Base-by-base conservation (phyloP, 1,284 basidiomycete genomes). In the Melanopsichium pennsylvanicum region DNA sequence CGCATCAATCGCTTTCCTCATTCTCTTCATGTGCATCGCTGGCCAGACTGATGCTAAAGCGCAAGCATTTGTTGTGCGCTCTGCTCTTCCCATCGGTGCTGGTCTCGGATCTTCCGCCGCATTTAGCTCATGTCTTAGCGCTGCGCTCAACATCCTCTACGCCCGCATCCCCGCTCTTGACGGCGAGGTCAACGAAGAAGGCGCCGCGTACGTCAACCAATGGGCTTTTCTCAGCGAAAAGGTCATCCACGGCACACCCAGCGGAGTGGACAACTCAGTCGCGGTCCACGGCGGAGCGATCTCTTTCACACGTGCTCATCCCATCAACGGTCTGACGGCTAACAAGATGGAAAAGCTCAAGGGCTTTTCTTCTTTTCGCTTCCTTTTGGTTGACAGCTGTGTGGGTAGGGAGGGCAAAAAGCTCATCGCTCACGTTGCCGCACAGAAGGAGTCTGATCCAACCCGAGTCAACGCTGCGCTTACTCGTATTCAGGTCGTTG, bases 161-260 rank as follows among this genome's bases (percentile, higher is more conserved):
- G 74, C 70, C 16, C 72, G 73, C 39, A 85, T 94, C n/a, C 83
- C 88, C 6, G 85, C 78, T 87, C 73, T 75, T 3, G 22, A 23
- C 3, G 27, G 21, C 25, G 37, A 41, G 10, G 39, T 75, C 13
- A 35, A 58, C 0, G 26, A 23, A 4, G 29, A 83, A 85, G 37
- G 83, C 23, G 90, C 92, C 5, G 88, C 92, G 69, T 85, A 89
- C 69, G 88, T 94, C 69, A 97, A 99, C 82, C 85, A 86, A 39
- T 97, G 93, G 89, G 93, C 96, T 16, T 98, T 97, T 83, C 84
- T 97, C 41, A 87, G 90, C 6, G 96, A 99, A 83, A 97, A 97
- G 82, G 91, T 99, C 31, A 84, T 97, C 45, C 96, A 99, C 80
- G 96, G 96, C 3, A 98, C 93, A 76, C 96, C 96, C 0, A 95